Conservation (phyloP, 2,329 filamentous ascomycete genomes). For the Alternaria sp. region DNA sequence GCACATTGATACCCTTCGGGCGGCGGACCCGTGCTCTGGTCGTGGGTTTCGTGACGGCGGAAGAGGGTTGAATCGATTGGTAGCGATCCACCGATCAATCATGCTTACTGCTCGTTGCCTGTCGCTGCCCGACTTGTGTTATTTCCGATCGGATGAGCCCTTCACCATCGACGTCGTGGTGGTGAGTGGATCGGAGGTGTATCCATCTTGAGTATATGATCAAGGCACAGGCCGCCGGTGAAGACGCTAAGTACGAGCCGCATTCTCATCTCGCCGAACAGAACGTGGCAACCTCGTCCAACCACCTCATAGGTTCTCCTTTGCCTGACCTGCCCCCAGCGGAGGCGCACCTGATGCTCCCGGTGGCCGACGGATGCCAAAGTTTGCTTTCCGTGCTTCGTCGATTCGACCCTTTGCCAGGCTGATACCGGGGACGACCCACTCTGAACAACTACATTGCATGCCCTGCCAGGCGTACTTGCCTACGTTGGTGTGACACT, state of each 20-base stretch:
- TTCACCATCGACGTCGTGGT: not conserved
- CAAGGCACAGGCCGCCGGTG: not conserved
- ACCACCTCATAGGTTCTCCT: conserved; percentile 14
- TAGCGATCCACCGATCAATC: not conserved
- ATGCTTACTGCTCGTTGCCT: not conserved
- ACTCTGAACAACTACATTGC: conserved; percentile 86
- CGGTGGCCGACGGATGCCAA: conserved; percentile 44
- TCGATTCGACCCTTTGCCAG: conserved; percentile 84
- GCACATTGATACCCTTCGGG: not conserved
- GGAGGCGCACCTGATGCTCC: conserved; percentile 20
- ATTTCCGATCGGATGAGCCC: not conserved
- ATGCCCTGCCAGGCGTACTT: conserved; percentile 97
- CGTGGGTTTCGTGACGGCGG: not conserved
- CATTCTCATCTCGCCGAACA: not conserved
- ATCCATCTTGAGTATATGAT: not conserved
- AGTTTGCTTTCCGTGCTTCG: conserved; percentile 57
- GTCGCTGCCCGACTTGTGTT: not conserved
- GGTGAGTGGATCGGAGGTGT: not conserved
- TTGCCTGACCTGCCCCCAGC: conserved; percentile 6
- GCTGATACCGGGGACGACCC: conserved; percentile 90
- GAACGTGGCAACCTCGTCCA: not conserved
- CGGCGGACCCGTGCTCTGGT: not conserved
- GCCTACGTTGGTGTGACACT: conserved; percentile 83
- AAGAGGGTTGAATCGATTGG: not conserved
- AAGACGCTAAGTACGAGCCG: not conserved